Evolutionary conservation across 2,329 filamentous ascomycete genomes (phyloP).

Genomic region (Pestalotiopsis fici): DNA sequence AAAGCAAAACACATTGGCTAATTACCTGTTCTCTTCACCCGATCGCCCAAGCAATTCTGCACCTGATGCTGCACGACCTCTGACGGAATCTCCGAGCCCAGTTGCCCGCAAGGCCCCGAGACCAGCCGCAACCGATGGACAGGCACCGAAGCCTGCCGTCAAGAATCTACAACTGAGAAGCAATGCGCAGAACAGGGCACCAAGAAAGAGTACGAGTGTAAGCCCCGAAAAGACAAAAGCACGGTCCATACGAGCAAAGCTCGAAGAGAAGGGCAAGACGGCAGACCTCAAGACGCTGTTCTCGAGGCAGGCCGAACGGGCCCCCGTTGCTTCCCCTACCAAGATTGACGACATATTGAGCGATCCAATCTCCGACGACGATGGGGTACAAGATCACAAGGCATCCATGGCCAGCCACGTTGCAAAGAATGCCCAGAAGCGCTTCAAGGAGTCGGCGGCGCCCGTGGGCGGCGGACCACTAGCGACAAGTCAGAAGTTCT

Average conservation of each 20-base stretch:
- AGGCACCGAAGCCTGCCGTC: conserved; percentile 21
- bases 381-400: conserved; percentile 54
- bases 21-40: conserved; percentile 57
- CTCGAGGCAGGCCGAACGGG: conserved; percentile 59
- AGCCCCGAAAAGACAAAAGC: conserved; percentile 47
- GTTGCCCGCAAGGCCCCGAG: conserved; percentile 18
- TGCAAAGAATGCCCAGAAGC: conserved; percentile 55
- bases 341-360: conserved; percentile 51
- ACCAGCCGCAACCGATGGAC: conserved; percentile 13
- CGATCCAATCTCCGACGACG: conserved; percentile 63
- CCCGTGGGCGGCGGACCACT: conserved; percentile 22
- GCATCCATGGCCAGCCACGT: conserved; percentile 55
- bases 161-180: conserved; percentile 25
- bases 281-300: conserved; percentile 62
- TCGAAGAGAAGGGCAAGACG: conserved; percentile 52
- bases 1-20: conserved; percentile 48
- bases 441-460: conserved; percentile 41
- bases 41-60: conserved; percentile 34
- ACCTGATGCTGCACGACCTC: conserved; percentile 9
- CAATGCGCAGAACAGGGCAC: conserved; percentile 21
- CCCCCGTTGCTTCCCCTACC: conserved; percentile 32
- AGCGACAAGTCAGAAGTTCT: conserved; percentile 52
- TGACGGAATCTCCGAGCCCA: conserved; percentile 24
- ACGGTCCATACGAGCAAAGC: conserved; percentile 32
- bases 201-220: conserved; percentile 38